phyloP scores from a whole-genome alignment of 2,329 filamentous ascomycete genomes.

The Penicillium sclerotiorum region DNA sequence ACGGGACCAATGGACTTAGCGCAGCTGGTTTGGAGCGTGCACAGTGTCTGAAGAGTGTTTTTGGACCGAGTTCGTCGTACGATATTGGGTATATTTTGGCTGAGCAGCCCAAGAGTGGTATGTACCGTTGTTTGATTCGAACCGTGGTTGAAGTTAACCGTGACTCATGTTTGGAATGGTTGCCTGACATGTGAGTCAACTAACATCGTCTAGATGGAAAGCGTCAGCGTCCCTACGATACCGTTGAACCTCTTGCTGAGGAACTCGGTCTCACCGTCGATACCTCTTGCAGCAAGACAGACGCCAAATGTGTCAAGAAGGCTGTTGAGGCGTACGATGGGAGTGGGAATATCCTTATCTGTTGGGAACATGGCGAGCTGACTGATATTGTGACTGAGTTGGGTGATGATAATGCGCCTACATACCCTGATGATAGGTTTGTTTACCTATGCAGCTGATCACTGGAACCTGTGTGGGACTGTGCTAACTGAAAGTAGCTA shows the following conservation, averaged over 20 bases:
- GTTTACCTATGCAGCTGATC: conserved; percentile 12
- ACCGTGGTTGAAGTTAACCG: background rate
- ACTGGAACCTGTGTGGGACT: background rate
- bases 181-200: background rate
- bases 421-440: conserved; percentile 54
- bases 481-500: conserved; percentile 32
- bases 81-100: conserved; percentile 63
- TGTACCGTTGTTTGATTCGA: conserved; percentile 7
- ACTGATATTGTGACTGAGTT: conserved; percentile 56
- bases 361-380: conserved; percentile 62
- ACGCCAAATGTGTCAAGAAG: conserved; percentile 57
- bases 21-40: conserved; percentile 57
- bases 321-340: conserved; percentile 53
- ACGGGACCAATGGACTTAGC: conserved; percentile 54
- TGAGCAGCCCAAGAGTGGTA: conserved; percentile 52
- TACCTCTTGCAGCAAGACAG: conserved; percentile 59
- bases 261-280: conserved; percentile 61
- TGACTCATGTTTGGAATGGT: background rate
- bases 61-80: conserved; percentile 55
- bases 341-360: conserved; percentile 61
- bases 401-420: conserved; percentile 53
- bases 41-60: conserved; percentile 61
- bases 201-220: conserved; percentile 47
- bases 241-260: conserved; percentile 58
- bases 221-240: conserved; percentile 58